Evolutionary conservation across 2,329 filamentous ascomycete genomes (phyloP).

Genomic region (Aspergillus spinulosporus): DNA sequence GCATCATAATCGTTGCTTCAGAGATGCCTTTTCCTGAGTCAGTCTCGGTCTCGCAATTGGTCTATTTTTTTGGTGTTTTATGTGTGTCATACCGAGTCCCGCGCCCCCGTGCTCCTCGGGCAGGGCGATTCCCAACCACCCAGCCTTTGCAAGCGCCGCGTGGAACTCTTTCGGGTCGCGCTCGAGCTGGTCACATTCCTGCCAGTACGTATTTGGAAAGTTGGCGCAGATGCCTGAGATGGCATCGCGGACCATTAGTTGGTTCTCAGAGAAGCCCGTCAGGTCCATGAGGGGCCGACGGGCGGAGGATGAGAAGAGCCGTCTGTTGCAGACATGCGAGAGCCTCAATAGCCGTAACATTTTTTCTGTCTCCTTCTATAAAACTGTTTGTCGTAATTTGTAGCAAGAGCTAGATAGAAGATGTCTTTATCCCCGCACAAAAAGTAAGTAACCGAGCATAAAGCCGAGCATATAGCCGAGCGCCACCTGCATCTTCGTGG

Average conservation of each 20-base stretch:
- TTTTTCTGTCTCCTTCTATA: background rate
- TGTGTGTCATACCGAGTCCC: conserved; percentile 54
- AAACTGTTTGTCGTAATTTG: no score
- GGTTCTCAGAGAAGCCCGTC: conserved; percentile 69
- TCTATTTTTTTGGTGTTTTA: no score
- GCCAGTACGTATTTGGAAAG: conserved; percentile 75
- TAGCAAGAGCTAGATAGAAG: no score
- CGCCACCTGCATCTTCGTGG: background rate
- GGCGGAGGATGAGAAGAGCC: conserved; percentile 35
- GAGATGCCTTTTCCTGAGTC: conserved; percentile 54
- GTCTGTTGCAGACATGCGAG: background rate
- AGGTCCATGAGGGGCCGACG: conserved; percentile 64
- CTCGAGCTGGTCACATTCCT: conserved; percentile 67
- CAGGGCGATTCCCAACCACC: conserved; percentile 79
- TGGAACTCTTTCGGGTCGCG: conserved; percentile 75
- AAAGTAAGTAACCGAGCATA: background rate
- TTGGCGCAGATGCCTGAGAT: conserved; percentile 67
- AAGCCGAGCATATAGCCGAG: background rate
- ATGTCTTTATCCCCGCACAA: background rate
- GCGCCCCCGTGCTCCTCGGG: conserved; percentile 73
- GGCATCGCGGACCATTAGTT: conserved; percentile 70
- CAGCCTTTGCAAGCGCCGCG: conserved; percentile 69
- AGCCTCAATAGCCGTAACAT: conserved; percentile 3
- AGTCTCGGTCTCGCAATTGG: background rate
- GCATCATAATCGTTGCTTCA: conserved; percentile 85